phyloP scores from a whole-genome alignment of 1,284 basidiomycete genomes.

The Cerrena zonata region DNA sequence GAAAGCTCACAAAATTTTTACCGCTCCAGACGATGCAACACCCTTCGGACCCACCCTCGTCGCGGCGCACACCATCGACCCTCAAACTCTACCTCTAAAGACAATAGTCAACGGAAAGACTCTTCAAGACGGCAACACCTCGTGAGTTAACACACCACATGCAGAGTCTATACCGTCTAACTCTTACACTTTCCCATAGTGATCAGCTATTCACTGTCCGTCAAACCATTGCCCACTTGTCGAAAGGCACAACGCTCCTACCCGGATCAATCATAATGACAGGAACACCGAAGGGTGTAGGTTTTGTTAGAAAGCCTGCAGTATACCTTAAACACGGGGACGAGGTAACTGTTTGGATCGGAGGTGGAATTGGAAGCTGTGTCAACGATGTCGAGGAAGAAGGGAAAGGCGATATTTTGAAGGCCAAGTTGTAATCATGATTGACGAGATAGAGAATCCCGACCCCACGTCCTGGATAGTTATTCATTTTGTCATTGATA shows the following conservation, averaged over 20 bases:
- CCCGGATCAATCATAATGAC: constrained; percentile 81
- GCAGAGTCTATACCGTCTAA: constrained; percentile 7
- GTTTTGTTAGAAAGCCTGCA: constrained; percentile 67
- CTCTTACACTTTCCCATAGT: constrained; percentile 32
- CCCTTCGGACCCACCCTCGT: constrained; percentile 77
- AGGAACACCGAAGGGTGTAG: constrained; percentile 73
- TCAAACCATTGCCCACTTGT: constrained; percentile 72
- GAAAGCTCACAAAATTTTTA: no score
- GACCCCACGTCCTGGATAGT: no score
- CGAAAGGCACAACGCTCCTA: constrained; percentile 80
- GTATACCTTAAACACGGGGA: constrained; percentile 75
- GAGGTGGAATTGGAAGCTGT: constrained; percentile 65
- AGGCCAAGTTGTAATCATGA: constrained; percentile 43
- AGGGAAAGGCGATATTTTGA: constrained; percentile 20
- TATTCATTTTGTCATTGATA: no score
- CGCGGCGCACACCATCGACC: constrained; percentile 60
- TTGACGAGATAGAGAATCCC: no score
- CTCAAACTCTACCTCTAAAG: constrained; percentile 62
- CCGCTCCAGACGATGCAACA: constrained; percentile 65
- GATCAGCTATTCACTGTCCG: constrained; percentile 71
- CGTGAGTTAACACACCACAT: constrained; percentile 39
- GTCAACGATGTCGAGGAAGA: constrained; percentile 73
- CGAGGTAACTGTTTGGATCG: constrained; percentile 60
- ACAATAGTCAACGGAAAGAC: constrained; percentile 63
- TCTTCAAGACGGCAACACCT: constrained; percentile 72